phyloP scores from a whole-genome alignment of 208 protist species.

The Kentomonas sorsogonicus region DNA sequence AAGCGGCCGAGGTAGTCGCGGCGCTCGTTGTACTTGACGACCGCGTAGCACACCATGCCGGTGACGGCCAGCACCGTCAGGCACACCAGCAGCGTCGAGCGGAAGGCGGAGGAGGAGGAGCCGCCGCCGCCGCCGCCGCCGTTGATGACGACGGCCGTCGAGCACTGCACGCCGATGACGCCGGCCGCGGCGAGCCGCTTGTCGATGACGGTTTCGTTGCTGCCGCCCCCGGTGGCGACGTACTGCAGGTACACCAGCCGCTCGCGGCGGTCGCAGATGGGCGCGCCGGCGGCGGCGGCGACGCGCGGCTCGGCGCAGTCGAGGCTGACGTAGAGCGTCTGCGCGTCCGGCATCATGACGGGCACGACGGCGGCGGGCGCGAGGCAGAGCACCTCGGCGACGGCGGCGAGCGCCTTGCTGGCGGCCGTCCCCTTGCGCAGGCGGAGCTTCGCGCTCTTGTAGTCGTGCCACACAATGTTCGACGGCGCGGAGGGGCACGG shows the following conservation, averaged over 20 bases:
- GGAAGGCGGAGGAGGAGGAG: background rate
- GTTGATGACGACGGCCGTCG: constrained; percentile 8
- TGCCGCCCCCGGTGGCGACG: constrained; percentile 19
- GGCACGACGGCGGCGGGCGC: constrained; percentile 28
- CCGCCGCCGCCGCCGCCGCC: background rate
- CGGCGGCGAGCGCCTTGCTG: constrained; percentile 12
- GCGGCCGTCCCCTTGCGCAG: constrained; percentile 23
- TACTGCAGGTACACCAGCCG: constrained; percentile 55
- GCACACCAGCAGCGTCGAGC: constrained; percentile 23
- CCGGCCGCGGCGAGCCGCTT: constrained; percentile 1
- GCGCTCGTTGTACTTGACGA: constrained; percentile 60
- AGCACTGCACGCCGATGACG: constrained; percentile 6
- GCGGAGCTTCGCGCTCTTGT: constrained; percentile 37
- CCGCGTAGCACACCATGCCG: constrained; percentile 38
- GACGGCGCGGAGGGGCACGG: constrained; percentile 35
- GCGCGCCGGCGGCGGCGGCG: background rate
- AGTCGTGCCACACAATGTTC: constrained; percentile 29
- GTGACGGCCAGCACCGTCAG: constrained; percentile 20
- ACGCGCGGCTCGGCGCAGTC: constrained; percentile 58
- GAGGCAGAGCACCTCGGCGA: constrained; percentile 53
- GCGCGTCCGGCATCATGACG: constrained; percentile 19
- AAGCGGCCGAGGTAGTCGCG: constrained; percentile 78
- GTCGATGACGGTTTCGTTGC: constrained; percentile 2
- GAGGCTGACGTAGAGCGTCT: constrained; percentile 45
- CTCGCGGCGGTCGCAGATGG: constrained; percentile 42